Evolutionary conservation across 2,329 filamentous ascomycete genomes (phyloP).

Genomic region (Verticillium albo-atrum): DNA sequence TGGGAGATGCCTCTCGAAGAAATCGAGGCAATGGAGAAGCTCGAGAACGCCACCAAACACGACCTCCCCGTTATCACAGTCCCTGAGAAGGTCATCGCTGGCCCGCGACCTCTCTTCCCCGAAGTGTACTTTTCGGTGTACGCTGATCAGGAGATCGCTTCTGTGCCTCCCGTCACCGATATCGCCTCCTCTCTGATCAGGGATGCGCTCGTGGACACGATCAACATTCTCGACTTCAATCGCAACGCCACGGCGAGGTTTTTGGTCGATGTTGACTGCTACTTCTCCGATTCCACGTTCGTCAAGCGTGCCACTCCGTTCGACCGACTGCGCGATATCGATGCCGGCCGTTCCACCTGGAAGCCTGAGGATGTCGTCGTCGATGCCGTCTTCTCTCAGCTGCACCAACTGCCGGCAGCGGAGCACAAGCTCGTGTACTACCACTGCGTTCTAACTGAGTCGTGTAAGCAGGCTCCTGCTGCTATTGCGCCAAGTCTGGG

Average conservation of each 20-base stretch:
- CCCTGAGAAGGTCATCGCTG: conserved; percentile 70
- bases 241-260: conserved; percentile 81
- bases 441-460: conserved; percentile 88
- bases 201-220: conserved; percentile 84
- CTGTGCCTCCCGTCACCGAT: conserved; percentile 72
- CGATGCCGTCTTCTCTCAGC: conserved; percentile 95
- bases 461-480: conserved; percentile 91
- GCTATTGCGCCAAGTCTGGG: conserved; percentile 95
- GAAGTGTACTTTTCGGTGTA: conserved; percentile 95
- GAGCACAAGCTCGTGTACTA: conserved; percentile 97
- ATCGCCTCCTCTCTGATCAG: conserved; percentile 80
- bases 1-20: conserved; percentile 62
- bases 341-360: conserved; percentile 70
- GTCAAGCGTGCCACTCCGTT: conserved; percentile 91
- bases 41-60: conserved; percentile 64
- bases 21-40: conserved; percentile 55
- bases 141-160: conserved; percentile 78
- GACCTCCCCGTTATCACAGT: conserved; percentile 70
- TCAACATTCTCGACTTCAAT: conserved; percentile 92
- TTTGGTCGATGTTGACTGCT: conserved; percentile 91
- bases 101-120: conserved; percentile 75
- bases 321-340: conserved; percentile 74
- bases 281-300: conserved; percentile 85
- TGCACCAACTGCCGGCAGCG: conserved; percentile 79
- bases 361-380: conserved; percentile 96